These are phyloP conservation scores for Tephrocybe sp. DNA, from an alignment of 768 basidiomycete species.

Conservation along the genomic window DNA sequence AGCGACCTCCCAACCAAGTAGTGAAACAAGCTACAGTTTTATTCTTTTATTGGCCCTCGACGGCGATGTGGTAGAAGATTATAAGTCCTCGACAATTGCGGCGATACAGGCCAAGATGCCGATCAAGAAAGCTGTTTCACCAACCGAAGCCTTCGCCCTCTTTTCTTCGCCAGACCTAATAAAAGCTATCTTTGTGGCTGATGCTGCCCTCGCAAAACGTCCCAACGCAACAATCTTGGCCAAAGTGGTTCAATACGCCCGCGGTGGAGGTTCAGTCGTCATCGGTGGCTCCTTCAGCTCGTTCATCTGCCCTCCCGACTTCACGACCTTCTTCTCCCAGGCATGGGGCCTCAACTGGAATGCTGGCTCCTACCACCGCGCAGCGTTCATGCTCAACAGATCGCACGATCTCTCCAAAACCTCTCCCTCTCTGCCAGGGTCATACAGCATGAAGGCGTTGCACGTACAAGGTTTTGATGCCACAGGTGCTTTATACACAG, in stretches of 20 bases:
- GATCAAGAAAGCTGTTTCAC: conserved; percentile 20
- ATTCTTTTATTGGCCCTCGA: conserved; percentile 32
- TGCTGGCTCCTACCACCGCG: conserved; percentile 37
- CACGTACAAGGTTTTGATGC: conserved; percentile 28
- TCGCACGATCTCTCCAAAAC: conserved; percentile 25
- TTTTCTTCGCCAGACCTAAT: conserved; percentile 27
- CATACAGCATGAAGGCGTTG: conserved; percentile 44
- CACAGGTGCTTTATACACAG: conserved; percentile 30
- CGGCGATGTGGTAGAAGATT: conserved; percentile 18
- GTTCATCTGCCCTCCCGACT: conserved; percentile 21
- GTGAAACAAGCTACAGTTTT: too few relatives aligned
- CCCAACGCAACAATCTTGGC: conserved; percentile 22
- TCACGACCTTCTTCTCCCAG: conserved; percentile 28
- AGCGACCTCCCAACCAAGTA: too few relatives aligned
- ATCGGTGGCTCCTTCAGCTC: conserved; percentile 35
- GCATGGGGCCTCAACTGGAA: conserved; percentile 37
- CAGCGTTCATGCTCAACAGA: conserved; percentile 33
- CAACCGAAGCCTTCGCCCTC: conserved; percentile 21
- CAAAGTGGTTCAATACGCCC: conserved; percentile 35
- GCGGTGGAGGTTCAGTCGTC: conserved; percentile 36
- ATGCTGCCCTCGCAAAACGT: conserved; percentile 29
- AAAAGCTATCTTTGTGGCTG: conserved; percentile 36
- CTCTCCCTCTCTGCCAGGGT: conserved; percentile 24
- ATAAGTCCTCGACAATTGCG: conserved; percentile 27
- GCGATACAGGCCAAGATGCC: conserved; percentile 25